These are phyloP conservation scores for Triticum dicoccoides DNA, from an alignment of 176 grass and related monocot species.

Conservation along the genomic window DNA sequence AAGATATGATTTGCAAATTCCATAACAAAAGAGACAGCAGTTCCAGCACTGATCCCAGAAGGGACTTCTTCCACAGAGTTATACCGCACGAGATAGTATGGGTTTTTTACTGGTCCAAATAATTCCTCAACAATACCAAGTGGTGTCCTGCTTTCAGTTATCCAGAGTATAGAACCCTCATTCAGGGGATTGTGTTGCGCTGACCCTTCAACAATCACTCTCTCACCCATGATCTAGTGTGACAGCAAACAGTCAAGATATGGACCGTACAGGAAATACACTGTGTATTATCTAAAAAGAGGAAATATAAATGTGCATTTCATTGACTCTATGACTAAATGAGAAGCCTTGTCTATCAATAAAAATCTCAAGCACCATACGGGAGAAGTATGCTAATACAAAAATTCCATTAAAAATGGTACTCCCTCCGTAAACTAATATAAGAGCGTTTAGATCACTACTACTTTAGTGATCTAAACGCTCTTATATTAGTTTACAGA, in stretches of 20 bases:
- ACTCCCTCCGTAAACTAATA: too few species aligned
- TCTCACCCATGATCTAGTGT: constrained; percentile 66
- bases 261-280: neutral
- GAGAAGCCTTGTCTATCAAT: neutral
- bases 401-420: neutral
- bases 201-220: constrained; percentile 84
- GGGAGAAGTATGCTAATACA: constrained; percentile 2
- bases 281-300: neutral
- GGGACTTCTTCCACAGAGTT: constrained; percentile 71
- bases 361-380: neutral
- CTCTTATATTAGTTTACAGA: too few species aligned
- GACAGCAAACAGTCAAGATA: constrained; percentile 28
- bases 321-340: neutral
- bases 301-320: neutral
- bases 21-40: constrained; percentile 62
- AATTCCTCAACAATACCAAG: constrained; percentile 85
- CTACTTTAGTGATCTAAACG: too few species aligned
- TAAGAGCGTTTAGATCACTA: too few species aligned
- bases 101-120: constrained; percentile 91
- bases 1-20: constrained; percentile 81
- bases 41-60: constrained; percentile 60
- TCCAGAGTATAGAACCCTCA: constrained; percentile 90
- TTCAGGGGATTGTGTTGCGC: constrained; percentile 73
- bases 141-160: constrained; percentile 64
- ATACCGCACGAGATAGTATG: constrained; percentile 78